Evolutionary conservation across 2,329 filamentous ascomycete species (phyloP).

Genomic region (Coleophoma crateriformis): DNA sequence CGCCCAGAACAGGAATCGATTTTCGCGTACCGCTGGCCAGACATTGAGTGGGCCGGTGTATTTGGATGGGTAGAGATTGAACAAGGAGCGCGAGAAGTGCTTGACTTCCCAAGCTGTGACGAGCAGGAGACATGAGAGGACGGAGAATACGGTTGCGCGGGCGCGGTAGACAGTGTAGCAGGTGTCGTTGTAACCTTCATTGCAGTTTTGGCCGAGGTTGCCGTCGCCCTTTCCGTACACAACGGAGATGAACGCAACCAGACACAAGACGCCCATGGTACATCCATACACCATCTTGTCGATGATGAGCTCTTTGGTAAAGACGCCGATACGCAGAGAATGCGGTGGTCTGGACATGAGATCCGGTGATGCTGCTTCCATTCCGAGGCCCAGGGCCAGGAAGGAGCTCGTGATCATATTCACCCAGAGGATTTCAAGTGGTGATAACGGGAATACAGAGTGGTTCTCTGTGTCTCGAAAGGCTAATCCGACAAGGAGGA

Average conservation of each 20-base stretch:
- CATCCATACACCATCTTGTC: constrained; percentile 64
- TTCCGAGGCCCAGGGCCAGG: constrained; percentile 65
- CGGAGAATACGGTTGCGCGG: constrained; percentile 64
- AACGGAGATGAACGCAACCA: constrained; percentile 55
- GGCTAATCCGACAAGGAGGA: constrained; percentile 61
- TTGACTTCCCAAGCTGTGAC: constrained; percentile 71
- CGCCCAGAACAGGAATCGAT: constrained; percentile 62
- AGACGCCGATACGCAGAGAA: constrained; percentile 52
- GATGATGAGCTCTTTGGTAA: constrained; percentile 57
- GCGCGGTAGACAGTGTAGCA: constrained; percentile 59
- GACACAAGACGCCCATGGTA: constrained; percentile 56
- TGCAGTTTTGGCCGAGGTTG: constrained; percentile 51
- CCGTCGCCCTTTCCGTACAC: constrained; percentile 49
- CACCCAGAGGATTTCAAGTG: constrained; percentile 71
- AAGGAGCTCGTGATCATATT: constrained; percentile 70
- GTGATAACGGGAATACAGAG: constrained; percentile 66
- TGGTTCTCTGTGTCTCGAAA: constrained; percentile 56
- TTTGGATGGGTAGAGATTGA: constrained; percentile 55
- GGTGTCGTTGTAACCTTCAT: constrained; percentile 40
- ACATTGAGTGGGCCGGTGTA: constrained; percentile 44
- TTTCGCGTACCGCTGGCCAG: constrained; percentile 59
- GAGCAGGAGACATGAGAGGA: constrained; percentile 61
- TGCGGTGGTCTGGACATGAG: constrained; percentile 63
- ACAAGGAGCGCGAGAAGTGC: constrained; percentile 64
- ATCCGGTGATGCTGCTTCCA: constrained; percentile 64